A percentile compares a stretch with the other conserved stretches of the same genome.
Evolutionary conservation across 1,284 basidiomycete genomes (phyloP).

Genomic region (Naganishia albida): DNA sequence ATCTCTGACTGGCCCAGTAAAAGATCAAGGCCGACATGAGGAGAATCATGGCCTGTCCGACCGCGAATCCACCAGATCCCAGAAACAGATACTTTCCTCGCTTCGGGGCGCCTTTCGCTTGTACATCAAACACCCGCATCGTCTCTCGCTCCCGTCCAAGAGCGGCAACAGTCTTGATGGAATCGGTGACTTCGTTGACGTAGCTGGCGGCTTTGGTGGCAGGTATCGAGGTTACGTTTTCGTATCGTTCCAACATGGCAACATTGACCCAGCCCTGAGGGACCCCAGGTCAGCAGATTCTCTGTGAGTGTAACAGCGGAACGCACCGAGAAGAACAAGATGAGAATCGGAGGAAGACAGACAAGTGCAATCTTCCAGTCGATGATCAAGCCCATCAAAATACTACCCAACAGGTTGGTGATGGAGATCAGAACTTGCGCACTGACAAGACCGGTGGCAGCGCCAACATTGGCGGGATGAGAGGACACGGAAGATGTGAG

Average conservation of each 20-base stretch:
- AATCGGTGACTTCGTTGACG: slow-evolving; percentile 53
- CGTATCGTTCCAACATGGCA: slow-evolving; percentile 40
- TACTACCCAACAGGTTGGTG: slow-evolving; percentile 47
- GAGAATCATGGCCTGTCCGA: slow-evolving; percentile 49
- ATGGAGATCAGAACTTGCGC: slow-evolving; percentile 46
- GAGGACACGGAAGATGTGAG: slow-evolving; percentile 43
- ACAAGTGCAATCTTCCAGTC: slow-evolving; percentile 50
- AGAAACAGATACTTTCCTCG: slow-evolving; percentile 39
- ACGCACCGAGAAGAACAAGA: slow-evolving; percentile 30
- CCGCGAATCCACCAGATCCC: slow-evolving; percentile 48
- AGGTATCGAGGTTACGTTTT: slow-evolving; percentile 45
- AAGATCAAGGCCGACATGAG: slow-evolving; percentile 49
- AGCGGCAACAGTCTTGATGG: slow-evolving; percentile 51
- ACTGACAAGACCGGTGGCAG: slow-evolving; percentile 50
- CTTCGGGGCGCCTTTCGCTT: background rate
- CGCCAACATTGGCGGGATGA: slow-evolving; percentile 50
- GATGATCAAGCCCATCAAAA: slow-evolving; percentile 51
- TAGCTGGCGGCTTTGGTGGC: slow-evolving; percentile 46
- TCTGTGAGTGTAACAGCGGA: too few species aligned
- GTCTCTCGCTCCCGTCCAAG: slow-evolving; percentile 49
- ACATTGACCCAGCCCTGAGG: slow-evolving; percentile 37
- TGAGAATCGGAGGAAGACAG: slow-evolving; percentile 45
- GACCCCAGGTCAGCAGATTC: too few species aligned
- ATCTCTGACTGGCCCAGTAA: slow-evolving; percentile 49
- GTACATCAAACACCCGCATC: slow-evolving; percentile 34